phyloP scores from a whole-genome alignment of 83 land plant genomes.

The Thuja plicata region DNA sequence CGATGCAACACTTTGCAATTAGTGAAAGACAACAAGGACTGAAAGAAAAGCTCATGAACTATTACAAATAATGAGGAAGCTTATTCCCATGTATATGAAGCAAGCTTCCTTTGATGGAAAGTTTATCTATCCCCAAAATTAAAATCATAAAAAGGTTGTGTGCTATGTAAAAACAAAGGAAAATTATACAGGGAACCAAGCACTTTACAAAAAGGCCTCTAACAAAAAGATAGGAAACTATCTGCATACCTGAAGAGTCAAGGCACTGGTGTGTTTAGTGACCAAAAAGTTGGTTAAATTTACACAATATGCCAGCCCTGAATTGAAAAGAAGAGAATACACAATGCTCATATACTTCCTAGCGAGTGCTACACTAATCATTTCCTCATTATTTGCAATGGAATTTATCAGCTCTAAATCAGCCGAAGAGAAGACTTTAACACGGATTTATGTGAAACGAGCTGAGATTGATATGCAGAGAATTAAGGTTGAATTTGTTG shows the following conservation, averaged over 20 bases:
- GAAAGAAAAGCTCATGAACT: background rate
- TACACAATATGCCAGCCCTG: slow-evolving; percentile 45
- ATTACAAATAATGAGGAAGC: background rate
- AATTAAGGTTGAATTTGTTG: slow-evolving; percentile 55
- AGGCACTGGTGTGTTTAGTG: slow-evolving; percentile 57
- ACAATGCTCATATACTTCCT: slow-evolving; percentile 36
- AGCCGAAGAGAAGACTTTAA: slow-evolving; percentile 42
- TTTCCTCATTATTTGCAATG: too few species aligned
- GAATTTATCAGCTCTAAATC: too few species aligned
- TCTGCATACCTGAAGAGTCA: slow-evolving; percentile 45
- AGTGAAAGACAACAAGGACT: background rate
- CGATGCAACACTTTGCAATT: background rate
- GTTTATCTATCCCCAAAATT: background rate
- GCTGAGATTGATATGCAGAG: slow-evolving; percentile 59
- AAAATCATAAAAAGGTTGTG: background rate
- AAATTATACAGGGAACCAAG: background rate
- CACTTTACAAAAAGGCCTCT: background rate
- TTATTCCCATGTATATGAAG: background rate
- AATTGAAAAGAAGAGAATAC: slow-evolving; percentile 44
- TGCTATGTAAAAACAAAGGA: background rate
- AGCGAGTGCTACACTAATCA: slow-evolving; percentile 42
- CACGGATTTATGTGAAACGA: slow-evolving; percentile 42
- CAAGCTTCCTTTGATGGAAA: background rate
- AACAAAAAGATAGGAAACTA: slow-evolving; percentile 4
- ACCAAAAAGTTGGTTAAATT: slow-evolving; percentile 59